Evolutionary conservation across 1,284 basidiomycete species (phyloP).

Genomic region (Sporisorium reilianum): DNA sequence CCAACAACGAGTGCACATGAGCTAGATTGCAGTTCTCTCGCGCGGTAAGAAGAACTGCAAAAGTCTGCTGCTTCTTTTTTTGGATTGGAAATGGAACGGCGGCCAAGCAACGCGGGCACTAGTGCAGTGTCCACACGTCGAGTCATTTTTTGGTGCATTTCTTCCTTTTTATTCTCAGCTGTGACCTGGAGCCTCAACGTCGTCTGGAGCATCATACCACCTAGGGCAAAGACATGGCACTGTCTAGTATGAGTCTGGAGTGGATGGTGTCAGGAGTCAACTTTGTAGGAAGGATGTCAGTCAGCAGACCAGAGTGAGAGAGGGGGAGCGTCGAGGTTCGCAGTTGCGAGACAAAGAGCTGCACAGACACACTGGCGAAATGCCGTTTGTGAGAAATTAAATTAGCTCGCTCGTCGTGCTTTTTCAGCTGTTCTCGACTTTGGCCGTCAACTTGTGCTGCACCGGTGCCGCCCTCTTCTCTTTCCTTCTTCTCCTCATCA

Average conservation of each 20-base stretch:
- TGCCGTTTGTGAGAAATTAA: no score
- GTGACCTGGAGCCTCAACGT: not conserved
- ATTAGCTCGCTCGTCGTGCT: not conserved
- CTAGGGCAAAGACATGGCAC: no score
- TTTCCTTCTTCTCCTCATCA: not conserved
- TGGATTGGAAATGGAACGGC: constrained; percentile 5
- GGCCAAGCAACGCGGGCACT: constrained; percentile 3
- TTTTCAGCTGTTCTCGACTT: no score
- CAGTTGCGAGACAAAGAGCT: not conserved
- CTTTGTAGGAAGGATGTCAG: not conserved
- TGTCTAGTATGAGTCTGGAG: not conserved
- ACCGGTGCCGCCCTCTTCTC: not conserved
- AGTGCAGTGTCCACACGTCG: constrained; percentile 20
- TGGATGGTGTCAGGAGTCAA: not conserved
- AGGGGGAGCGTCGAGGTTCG: not conserved
- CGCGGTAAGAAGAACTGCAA: constrained; percentile 41
- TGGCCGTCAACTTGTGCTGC: no score
- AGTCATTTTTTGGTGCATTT: constrained; percentile 20
- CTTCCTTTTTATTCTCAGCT: constrained; percentile 3
- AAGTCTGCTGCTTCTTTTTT: constrained; percentile 2
- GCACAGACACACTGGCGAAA: no score
- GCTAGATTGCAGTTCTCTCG: constrained; percentile 23
- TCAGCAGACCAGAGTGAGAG: no score
- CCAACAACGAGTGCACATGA: no score
- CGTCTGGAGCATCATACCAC: no score